These are phyloP conservation scores for Spinacia oleracea DNA, from an alignment of 179 eudicot genomes.

Conservation along the genomic window DNA sequence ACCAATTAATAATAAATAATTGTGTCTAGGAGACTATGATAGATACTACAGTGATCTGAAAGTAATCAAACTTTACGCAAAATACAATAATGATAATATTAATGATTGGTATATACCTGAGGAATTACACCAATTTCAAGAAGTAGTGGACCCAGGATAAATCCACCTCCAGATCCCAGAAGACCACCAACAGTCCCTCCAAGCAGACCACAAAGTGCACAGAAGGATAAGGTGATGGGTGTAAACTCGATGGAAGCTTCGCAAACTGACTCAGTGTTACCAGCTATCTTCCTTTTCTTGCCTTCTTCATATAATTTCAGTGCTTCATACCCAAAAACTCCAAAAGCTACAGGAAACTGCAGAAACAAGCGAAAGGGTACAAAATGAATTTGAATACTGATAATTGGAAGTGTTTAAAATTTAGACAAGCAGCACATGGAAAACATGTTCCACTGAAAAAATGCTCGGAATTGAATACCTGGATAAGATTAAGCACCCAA, in stretches of 20 bases:
- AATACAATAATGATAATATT: conserved; percentile 19
- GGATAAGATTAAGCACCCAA: conserved; percentile 71
- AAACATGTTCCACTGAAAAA: neutral
- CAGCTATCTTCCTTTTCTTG: conserved; percentile 57
- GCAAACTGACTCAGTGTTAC: conserved; percentile 68
- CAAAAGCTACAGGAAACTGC: conserved; percentile 78
- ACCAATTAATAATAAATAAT: neutral
- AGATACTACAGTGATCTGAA: neutral
- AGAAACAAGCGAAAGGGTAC: neutral
- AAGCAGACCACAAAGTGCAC: conserved; percentile 82
- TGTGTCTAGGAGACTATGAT: neutral
- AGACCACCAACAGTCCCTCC: conserved; percentile 99
- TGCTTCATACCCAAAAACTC: conserved; percentile 67
- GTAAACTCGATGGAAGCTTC: conserved; percentile 89
- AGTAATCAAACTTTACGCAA: neutral
- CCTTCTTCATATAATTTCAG: conserved; percentile 66
- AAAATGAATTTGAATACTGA: too few species aligned
- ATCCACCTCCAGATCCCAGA: conserved; percentile 97
- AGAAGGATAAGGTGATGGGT: conserved; percentile 56
- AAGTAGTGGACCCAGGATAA: conserved; percentile 87
- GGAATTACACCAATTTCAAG: conserved; percentile 97
- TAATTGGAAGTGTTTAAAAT: neutral
- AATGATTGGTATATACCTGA: conserved; percentile 51
- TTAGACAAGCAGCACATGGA: conserved; percentile 11
- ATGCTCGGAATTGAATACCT: conserved; percentile 47